Conservation (phyloP, 225 moss, liverwort and hornwort genomes). For the Asterella californica region DNA sequence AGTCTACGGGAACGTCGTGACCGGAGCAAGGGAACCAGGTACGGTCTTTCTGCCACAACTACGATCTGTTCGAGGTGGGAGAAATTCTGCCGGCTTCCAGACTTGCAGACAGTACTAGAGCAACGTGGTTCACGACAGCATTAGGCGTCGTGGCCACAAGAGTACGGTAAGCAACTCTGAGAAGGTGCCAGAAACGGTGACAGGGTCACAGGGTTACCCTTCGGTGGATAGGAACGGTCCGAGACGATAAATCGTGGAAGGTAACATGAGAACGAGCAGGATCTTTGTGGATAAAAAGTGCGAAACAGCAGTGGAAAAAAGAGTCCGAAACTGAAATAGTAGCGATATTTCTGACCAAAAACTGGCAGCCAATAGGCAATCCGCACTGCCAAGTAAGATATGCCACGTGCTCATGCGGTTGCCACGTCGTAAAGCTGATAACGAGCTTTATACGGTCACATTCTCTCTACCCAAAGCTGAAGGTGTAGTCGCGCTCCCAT, state of each 20-base stretch:
- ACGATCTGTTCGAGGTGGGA: too few relatives aligned
- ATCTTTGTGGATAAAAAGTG: conserved; percentile 15
- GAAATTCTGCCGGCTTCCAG: too few relatives aligned
- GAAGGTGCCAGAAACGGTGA: too few relatives aligned
- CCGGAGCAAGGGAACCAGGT: too few relatives aligned
- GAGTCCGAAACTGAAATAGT: not conserved
- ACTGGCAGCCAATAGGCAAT: not conserved
- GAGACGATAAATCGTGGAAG: conserved; percentile 2
- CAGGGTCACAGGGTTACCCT: too few relatives aligned
- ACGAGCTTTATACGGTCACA: not conserved
- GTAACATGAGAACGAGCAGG: not conserved
- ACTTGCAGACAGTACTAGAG: too few relatives aligned
- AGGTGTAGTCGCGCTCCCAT: not conserved
- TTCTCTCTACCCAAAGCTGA: not conserved
- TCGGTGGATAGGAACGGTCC: not conserved
- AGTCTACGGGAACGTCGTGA: too few relatives aligned
- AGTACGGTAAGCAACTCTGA: too few relatives aligned
- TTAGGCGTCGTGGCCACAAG: too few relatives aligned
- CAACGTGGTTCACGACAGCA: too few relatives aligned
- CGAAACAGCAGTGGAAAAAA: not conserved
- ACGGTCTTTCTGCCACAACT: too few relatives aligned
- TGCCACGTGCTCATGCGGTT: not conserved
- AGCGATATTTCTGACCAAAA: conserved; percentile 6
- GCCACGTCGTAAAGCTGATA: conserved; percentile 6
- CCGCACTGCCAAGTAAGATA: not conserved